phyloP scores from a whole-genome alignment of 768 basidiomycete genomes.

The Mycena vulgaris region DNA sequence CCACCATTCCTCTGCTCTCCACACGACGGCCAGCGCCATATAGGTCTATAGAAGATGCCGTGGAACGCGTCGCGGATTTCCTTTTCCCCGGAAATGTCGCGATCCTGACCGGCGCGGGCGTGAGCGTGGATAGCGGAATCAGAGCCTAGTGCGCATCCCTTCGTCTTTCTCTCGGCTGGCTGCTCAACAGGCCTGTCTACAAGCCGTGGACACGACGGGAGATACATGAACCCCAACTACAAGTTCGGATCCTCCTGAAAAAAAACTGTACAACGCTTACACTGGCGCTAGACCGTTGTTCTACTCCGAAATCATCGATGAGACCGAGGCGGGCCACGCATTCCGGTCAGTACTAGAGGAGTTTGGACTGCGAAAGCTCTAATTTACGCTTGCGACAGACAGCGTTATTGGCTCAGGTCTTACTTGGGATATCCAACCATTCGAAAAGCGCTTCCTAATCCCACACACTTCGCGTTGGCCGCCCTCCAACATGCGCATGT shows the following conservation, averaged over 20 bases:
- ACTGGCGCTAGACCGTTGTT: slow-evolving; percentile 69
- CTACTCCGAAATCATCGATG: slow-evolving; percentile 88
- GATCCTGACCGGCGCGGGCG: slow-evolving; percentile 91
- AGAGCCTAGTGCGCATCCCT: slow-evolving; percentile 74
- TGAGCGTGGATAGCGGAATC: slow-evolving; percentile 96
- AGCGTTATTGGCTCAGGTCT: slow-evolving; percentile 91
- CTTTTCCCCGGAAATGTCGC: slow-evolving; percentile 79
- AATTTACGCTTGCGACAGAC: slow-evolving; percentile 59
- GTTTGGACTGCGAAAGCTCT: slow-evolving; percentile 13
- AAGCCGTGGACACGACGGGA: slow-evolving; percentile 82
- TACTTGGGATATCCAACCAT: slow-evolving; percentile 92
- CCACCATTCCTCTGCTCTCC: slow-evolving; percentile 78
- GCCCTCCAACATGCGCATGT: slow-evolving; percentile 82
- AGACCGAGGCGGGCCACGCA: slow-evolving; percentile 74
- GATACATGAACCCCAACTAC: slow-evolving; percentile 93
- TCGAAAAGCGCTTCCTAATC: slow-evolving; percentile 86
- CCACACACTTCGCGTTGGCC: slow-evolving; percentile 90
- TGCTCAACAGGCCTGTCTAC: not conserved
- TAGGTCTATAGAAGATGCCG: slow-evolving; percentile 66
- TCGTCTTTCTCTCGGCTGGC: not conserved
- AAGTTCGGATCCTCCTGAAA: slow-evolving; percentile 60
- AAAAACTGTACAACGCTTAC: slow-evolving; percentile 3
- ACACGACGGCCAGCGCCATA: slow-evolving; percentile 53
- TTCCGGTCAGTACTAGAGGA: slow-evolving; percentile 72
- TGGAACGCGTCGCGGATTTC: slow-evolving; percentile 76